These are phyloP conservation scores for Annulohypoxylon bovei DNA, from an alignment of 495 filamentous ascomycete genomes.

Conservation along the genomic window DNA sequence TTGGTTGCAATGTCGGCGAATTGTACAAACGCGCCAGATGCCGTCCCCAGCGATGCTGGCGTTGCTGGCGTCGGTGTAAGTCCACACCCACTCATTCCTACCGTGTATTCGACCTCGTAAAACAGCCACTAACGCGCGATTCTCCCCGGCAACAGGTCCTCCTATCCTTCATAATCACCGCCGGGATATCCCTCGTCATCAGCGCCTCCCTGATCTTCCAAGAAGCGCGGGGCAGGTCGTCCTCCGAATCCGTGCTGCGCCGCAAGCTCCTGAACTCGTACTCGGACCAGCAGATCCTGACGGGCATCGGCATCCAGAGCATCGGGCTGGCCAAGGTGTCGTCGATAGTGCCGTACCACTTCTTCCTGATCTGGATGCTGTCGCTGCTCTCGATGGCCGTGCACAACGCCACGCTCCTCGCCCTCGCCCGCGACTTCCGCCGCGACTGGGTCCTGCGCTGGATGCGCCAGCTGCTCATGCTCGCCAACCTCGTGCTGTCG, in stretches of 20 bases:
- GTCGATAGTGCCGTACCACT: constrained; percentile 67
- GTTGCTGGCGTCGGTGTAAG: constrained; percentile 67
- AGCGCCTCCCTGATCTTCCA: constrained; percentile 60
- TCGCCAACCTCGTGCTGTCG: constrained; percentile 63
- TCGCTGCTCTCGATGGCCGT: constrained; percentile 66
- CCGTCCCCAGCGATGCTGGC: constrained; percentile 61
- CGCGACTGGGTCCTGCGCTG: constrained; percentile 69
- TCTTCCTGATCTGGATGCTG: constrained; percentile 71
- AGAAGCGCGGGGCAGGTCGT: constrained; percentile 46
- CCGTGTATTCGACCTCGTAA: background rate
- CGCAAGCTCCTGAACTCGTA: constrained; percentile 67
- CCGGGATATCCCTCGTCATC: constrained; percentile 54
- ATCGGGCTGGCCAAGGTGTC: constrained; percentile 61
- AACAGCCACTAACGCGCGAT: constrained; percentile 4
- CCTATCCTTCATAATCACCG: constrained; percentile 69
- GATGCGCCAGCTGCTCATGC: constrained; percentile 68
- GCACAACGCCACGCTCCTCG: constrained; percentile 65
- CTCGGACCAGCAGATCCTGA: constrained; percentile 70
- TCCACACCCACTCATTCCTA: constrained; percentile 3
- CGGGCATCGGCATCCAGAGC: constrained; percentile 65
- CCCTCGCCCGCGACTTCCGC: constrained; percentile 67
- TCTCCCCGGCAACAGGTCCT: constrained; percentile 53
- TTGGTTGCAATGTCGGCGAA: constrained; percentile 45
- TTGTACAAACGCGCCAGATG: constrained; percentile 57
- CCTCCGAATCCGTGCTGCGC: constrained; percentile 53